phyloP scores from a whole-genome alignment of 305 asterid genomes.

The Lippia alba region DNA sequence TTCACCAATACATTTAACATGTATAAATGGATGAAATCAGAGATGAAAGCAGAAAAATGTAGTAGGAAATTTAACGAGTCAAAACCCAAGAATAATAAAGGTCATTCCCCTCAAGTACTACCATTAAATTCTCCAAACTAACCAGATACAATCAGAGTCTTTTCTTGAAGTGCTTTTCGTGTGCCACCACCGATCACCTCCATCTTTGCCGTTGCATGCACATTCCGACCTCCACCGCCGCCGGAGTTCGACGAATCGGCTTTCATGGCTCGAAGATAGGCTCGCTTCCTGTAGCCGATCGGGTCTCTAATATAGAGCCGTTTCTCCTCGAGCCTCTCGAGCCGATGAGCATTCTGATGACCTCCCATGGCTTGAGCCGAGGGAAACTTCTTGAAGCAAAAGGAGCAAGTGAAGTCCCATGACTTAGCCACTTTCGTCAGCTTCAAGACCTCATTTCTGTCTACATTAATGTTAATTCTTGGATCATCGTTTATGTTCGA shows the following conservation, averaged over 20 bases:
- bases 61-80: too few species aligned
- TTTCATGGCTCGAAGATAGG: constrained; percentile 39
- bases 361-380: constrained; percentile 72
- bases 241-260: background rate
- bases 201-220: constrained; percentile 35
- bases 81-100: too few species aligned
- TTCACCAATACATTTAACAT: too few species aligned
- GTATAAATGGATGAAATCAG: too few species aligned
- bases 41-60: too few species aligned
- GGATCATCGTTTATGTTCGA: constrained; percentile 10
- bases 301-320: constrained; percentile 46
- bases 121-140: constrained; percentile 13
- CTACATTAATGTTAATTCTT: constrained; percentile 2
- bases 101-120: too few species aligned
- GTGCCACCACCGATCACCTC: constrained; percentile 15
- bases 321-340: constrained; percentile 54
- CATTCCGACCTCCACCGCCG: constrained; percentile 22
- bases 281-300: constrained; percentile 45
- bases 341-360: constrained; percentile 61
- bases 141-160: background rate
- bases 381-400: constrained; percentile 59
- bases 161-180: constrained; percentile 8
- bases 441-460: constrained; percentile 40
- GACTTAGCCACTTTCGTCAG: constrained; percentile 42
- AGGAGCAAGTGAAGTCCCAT: constrained; percentile 62